Percentiles rank a stretch among this genome's conserved stretches.
Evolutionary conservation across 108 stramenopile genomes (phyloP).

Genomic region (Nitzschia palea): DNA sequence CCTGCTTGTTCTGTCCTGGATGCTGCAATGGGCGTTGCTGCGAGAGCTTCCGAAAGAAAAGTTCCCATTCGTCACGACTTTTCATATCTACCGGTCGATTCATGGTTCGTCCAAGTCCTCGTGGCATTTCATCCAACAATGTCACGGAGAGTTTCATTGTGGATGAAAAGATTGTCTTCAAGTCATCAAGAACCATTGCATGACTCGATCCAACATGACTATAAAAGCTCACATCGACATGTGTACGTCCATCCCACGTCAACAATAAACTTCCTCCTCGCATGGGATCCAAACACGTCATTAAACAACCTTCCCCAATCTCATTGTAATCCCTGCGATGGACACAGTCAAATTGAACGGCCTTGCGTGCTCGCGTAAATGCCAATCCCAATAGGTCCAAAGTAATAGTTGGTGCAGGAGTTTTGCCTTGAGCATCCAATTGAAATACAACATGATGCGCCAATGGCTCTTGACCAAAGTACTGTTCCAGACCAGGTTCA

Average conservation of each 20-base stretch:
- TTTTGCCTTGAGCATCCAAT: conserved; percentile 17
- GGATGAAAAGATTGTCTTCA: background rate
- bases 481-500: conserved; percentile 53
- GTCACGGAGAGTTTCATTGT: conserved; percentile 11
- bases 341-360: background rate
- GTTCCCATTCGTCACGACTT: background rate
- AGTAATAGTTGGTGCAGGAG: background rate
- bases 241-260: conserved; percentile 41
- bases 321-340: background rate
- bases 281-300: background rate
- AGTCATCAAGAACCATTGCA: background rate
- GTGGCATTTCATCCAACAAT: conserved; percentile 46
- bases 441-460: conserved; percentile 67
- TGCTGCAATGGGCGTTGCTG: too few species aligned
- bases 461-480: conserved; percentile 57
- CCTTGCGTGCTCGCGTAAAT: background rate
- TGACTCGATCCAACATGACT: background rate
- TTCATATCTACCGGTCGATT: conserved; percentile 37
- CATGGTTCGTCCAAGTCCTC: conserved; percentile 52
- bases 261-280: conserved; percentile 22
- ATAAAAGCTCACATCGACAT: conserved; percentile 48
- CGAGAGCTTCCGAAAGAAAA: background rate
- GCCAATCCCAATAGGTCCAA: background rate
- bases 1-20: too few species aligned
- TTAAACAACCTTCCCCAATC: conserved; percentile 14